Percentiles rank a stretch among this genome's conserved stretches.
These are phyloP conservation scores for Chytridium lagenaria DNA, from an alignment of 371 early-diverging fungal genomes.

Conservation along the genomic window DNA sequence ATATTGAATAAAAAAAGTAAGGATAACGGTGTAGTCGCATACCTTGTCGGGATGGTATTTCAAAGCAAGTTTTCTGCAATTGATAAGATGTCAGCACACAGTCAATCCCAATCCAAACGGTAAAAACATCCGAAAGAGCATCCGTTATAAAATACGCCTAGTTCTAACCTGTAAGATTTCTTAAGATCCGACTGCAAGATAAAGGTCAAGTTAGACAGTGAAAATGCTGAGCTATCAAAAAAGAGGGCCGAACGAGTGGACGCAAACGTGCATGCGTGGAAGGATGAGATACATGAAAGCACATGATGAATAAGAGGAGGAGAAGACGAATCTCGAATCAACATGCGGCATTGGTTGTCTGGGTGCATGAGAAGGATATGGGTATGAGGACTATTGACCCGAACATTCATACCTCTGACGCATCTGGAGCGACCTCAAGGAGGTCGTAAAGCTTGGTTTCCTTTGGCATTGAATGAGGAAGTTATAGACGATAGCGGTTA, in stretches of 20 bases:
- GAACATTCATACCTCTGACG: slow-evolving; percentile 65
- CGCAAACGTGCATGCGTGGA: no score
- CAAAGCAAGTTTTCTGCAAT: slow-evolving; percentile 89
- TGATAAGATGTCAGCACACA: neutral
- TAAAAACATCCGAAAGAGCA: slow-evolving; percentile 2
- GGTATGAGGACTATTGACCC: neutral
- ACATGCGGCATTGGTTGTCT: no score
- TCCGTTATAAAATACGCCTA: no score
- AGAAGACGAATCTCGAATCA: no score
- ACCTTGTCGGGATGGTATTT: slow-evolving; percentile 90
- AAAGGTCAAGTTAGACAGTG: no score
- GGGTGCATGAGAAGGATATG: neutral
- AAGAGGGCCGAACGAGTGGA: no score
- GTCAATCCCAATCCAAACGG: neutral
- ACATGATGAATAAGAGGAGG: neutral
- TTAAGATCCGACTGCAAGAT: slow-evolving; percentile 34
- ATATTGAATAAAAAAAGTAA: slow-evolving; percentile 17
- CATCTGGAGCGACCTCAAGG: slow-evolving; percentile 81
- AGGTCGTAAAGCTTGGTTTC: slow-evolving; percentile 91
- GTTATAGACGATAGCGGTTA: no score
- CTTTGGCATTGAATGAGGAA: slow-evolving; percentile 64
- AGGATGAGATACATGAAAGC: no score
- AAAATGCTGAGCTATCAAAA: neutral
- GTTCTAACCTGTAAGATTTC: slow-evolving; percentile 41
- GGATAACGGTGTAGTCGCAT: neutral